Evolutionary conservation across 441 rosid genomes (phyloP).

Genomic region (Pelargonium australe): DNA sequence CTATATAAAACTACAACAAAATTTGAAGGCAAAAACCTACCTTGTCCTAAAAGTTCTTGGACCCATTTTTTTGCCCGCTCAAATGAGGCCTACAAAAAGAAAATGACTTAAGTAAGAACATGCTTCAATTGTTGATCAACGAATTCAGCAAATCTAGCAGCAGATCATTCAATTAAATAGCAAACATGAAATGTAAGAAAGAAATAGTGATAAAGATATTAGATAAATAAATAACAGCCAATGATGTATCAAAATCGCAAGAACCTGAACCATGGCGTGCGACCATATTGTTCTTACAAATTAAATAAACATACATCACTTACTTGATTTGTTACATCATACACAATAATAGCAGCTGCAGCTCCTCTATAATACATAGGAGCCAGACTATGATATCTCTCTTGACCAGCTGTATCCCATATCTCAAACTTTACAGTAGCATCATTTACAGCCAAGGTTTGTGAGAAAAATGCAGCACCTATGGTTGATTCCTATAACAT

Average conservation of each 20-base stretch:
- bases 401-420: constrained; percentile 99
- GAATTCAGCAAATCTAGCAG: background rate
- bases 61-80: constrained; percentile 96
- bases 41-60: constrained; percentile 92
- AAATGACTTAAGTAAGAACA: background rate
- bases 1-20: background rate
- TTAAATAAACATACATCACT: background rate
- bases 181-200: background rate
- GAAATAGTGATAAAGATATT: too few species aligned
- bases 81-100: constrained; percentile 63
- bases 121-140: constrained; percentile 8
- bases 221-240: background rate
- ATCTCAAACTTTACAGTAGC: constrained; percentile 96
- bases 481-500: constrained; percentile 82
- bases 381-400: constrained; percentile 95
- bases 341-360: constrained; percentile 19
- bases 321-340: constrained; percentile 4
- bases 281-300: background rate
- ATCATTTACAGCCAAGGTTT: constrained; percentile 84
- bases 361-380: constrained; percentile 95
- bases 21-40: constrained; percentile 26
- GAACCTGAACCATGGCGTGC: background rate
- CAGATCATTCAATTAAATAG: background rate
- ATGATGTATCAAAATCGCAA: background rate
- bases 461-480: constrained; percentile 96